These are phyloP conservation scores for Scalesia atractyloides DNA, from an alignment of 129 eudicot species.

Conservation along the genomic window DNA sequence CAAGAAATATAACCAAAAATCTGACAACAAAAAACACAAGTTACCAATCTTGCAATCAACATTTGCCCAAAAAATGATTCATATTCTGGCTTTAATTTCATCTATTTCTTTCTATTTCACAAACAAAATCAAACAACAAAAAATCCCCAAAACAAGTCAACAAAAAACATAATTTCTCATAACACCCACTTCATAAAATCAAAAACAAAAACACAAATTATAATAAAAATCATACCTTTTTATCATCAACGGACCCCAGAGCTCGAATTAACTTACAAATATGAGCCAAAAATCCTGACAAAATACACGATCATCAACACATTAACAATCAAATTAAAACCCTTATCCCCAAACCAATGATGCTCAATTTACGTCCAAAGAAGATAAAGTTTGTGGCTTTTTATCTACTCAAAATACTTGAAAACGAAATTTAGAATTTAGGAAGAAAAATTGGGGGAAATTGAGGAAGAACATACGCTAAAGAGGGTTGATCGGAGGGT, in stretches of 20 bases:
- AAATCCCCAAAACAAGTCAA: conserved; percentile 18
- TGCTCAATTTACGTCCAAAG: conserved; percentile 25
- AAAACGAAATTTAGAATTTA: not conserved
- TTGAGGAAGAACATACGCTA: conserved; percentile 34
- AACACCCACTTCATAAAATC: conserved; percentile 25
- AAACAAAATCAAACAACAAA: not conserved
- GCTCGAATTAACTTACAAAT: conserved; percentile 38
- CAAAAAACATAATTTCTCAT: conserved; percentile 25
- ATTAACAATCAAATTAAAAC: conserved; percentile 36
- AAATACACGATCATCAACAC: conserved; percentile 34
- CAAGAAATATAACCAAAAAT: conserved; percentile 2
- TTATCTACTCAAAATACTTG: conserved; percentile 34
- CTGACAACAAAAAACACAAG: conserved; percentile 18
- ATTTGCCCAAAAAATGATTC: conserved; percentile 1
- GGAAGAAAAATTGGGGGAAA: conserved; percentile 7
- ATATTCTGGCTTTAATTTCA: conserved; percentile 3
- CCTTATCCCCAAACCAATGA: conserved; percentile 28
- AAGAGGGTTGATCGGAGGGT: conserved; percentile 44
- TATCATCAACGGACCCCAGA: conserved; percentile 56
- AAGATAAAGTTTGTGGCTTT: conserved; percentile 19
- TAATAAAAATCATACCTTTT: conserved; percentile 41
- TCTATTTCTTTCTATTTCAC: not conserved
- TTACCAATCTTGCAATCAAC: not conserved
- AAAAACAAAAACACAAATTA: conserved; percentile 21
- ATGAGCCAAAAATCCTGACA: conserved; percentile 29